phyloP scores from a whole-genome alignment of 139 green algal species.

The Diplosphaera chodatii region DNA sequence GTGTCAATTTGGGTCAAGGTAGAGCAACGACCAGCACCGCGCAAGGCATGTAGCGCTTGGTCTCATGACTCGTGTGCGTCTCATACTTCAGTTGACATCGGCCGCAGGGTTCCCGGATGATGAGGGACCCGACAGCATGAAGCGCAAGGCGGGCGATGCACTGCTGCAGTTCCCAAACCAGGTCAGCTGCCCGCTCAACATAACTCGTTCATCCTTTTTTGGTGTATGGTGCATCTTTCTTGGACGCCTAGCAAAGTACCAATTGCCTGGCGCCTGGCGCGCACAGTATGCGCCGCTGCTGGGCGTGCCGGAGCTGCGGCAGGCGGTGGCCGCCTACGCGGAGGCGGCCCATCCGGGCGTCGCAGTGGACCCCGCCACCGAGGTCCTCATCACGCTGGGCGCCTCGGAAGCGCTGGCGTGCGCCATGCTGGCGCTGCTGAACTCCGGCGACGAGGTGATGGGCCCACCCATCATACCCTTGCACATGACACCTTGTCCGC shows the following conservation, averaged over 20 bases:
- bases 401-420: constrained; percentile 74
- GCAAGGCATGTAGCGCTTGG: too few species aligned
- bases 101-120: constrained; percentile 60
- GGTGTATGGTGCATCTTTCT: too few species aligned
- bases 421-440: constrained; percentile 66
- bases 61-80: too few species aligned
- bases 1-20: constrained; percentile 62
- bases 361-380: constrained; percentile 41
- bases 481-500: too few species aligned
- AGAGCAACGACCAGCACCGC: too few species aligned
- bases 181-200: background rate
- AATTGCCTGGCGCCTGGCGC: too few species aligned
- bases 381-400: constrained; percentile 68
- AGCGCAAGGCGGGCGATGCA: constrained; percentile 25
- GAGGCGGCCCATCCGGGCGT: constrained; percentile 27
- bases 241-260: too few species aligned
- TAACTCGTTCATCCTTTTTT: constrained; percentile 3
- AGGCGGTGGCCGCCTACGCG: constrained; percentile 65
- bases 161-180: constrained; percentile 35
- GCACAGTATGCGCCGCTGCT: constrained; percentile 54
- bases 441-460: constrained; percentile 68
- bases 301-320: constrained; percentile 58
- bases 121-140: constrained; percentile 69
- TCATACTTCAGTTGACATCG: background rate
- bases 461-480: too few species aligned